Evolutionary conservation across 495 filamentous ascomycete species (phyloP).

Genomic region (Penicillium paradoxum): DNA sequence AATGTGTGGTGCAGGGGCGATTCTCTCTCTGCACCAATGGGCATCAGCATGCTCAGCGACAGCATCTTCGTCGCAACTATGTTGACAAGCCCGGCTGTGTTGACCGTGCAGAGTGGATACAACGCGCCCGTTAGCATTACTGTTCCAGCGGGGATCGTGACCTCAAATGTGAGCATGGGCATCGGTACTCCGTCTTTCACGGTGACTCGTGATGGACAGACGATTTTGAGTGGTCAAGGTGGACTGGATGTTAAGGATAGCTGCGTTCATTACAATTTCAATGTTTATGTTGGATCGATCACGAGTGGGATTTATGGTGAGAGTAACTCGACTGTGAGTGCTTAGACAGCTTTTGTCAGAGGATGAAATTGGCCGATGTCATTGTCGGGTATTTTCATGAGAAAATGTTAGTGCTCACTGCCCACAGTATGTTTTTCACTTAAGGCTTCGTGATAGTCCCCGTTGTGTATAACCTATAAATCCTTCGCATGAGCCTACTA

Average conservation of each 20-base stretch:
- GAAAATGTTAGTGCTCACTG: too few species aligned
- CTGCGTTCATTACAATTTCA: constrained; percentile 3
- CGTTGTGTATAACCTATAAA: too few species aligned
- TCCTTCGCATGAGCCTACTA: too few species aligned
- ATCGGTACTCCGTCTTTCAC: constrained; percentile 47
- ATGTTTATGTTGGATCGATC: constrained; percentile 1
- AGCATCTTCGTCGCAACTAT: constrained; percentile 51
- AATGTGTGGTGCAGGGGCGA: constrained; percentile 16
- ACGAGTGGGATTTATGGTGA: too few species aligned
- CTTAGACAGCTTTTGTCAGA: too few species aligned
- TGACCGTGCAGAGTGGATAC: constrained; percentile 46
- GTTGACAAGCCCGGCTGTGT: constrained; percentile 38
- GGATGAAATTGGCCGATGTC: too few species aligned
- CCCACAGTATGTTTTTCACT: too few species aligned
- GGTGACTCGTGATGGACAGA: constrained; percentile 37
- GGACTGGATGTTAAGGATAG: neutral
- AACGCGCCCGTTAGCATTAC: constrained; percentile 16
- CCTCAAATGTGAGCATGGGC: constrained; percentile 45
- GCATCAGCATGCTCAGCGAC: constrained; percentile 37
- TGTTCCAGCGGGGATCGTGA: constrained; percentile 45
- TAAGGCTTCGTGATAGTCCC: too few species aligned
- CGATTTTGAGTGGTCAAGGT: constrained; percentile 37
- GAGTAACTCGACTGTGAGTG: too few species aligned
- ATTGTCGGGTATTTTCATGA: too few species aligned
- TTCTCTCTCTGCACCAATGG: constrained; percentile 18